Evolutionary conservation across 768 basidiomycete species (phyloP).

Genomic region (Amanita pallidorosea): DNA sequence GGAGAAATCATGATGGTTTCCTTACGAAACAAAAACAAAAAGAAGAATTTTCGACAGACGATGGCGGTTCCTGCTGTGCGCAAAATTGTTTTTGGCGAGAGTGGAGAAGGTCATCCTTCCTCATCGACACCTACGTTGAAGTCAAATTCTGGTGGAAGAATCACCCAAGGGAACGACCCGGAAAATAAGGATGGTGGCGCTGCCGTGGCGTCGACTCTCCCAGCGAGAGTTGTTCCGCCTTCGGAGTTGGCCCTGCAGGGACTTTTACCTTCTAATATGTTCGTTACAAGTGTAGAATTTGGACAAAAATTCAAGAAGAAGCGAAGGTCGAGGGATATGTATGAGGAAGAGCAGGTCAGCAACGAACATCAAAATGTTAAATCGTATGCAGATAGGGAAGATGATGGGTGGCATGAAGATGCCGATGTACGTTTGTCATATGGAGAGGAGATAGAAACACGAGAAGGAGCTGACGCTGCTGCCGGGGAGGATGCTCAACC

Average conservation of each 20-base stretch:
- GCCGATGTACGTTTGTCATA: neutral
- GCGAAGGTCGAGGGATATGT: neutral
- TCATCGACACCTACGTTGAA: neutral
- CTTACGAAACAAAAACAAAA: constrained; percentile 67
- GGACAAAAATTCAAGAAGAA: neutral
- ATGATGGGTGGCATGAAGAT: neutral
- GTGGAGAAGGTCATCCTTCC: neutral
- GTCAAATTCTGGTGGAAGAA: neutral
- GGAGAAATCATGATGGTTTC: constrained; percentile 35
- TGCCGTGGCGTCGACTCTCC: neutral
- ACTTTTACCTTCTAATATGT: constrained; percentile 1
- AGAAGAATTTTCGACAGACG: constrained; percentile 50
- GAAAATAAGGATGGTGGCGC: neutral
- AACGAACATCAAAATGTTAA: neutral
- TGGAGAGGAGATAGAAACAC: neutral
- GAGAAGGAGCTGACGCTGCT: neutral
- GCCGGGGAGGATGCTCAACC: too few relatives aligned
- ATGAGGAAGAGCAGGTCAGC: neutral
- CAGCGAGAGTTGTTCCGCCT: neutral
- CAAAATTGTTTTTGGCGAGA: constrained; percentile 43
- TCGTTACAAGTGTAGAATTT: constrained; percentile 6
- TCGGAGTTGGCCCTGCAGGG: neutral
- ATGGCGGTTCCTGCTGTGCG: constrained; percentile 27
- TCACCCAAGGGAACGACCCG: neutral
- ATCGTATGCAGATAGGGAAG: neutral